Evolutionary conservation across 2,329 filamentous ascomycete genomes (phyloP), one percentile per base, ranked within the genome.

Genomic region (Claviceps sp.): DNA sequence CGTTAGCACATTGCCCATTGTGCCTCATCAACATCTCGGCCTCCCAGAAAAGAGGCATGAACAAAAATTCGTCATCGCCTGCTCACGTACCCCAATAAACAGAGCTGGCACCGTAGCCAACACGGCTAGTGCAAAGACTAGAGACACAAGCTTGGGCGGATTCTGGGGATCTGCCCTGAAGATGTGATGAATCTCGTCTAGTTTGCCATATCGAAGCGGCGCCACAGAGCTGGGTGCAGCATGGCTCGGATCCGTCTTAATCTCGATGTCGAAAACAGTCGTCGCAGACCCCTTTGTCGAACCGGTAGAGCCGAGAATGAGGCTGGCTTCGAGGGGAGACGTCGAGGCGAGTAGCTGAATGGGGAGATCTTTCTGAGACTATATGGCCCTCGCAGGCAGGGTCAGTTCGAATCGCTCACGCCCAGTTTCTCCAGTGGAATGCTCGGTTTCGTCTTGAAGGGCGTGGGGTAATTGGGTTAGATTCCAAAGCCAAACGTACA

Each of bases 331-430:
- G 62, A 97, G 77, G 1, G 86, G 83, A 52, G 79, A 68, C 47
- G 76, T 66, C 34, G 84, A 76, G 43, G 76, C 73, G 57, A 94
- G 79, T 62, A 97, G 82, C 70, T 95, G 88, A 56, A 82, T 63
- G 22, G 93, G 91, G 55, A 98, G 80, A 62, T 97, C 90, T 72
- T 89, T 91, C 54, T 91, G 86, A 53, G 85, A 79, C 91, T 96
- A 65, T 18, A 22, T 26, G 30, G 26, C 26, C 26, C 3, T 30
- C 26, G 26, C 26, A 30, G 26, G 3, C 26, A 30, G 26, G 8
- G 26, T 30, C 26, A 30, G 26, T 30, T 30, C 26, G 8, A 30
- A 30, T 30, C 8, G 26, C 26, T 30, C 38, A 41, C 14, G 38
- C 6, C 38, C 38, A 41, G n/a, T 8, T 41, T 8, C 6, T 4